Percentiles rank a stretch among this genome's conserved stretches.
These are phyloP conservation scores for Tylopilus intermedius DNA, from an alignment of 768 basidiomycete species.

Conservation along the genomic window DNA sequence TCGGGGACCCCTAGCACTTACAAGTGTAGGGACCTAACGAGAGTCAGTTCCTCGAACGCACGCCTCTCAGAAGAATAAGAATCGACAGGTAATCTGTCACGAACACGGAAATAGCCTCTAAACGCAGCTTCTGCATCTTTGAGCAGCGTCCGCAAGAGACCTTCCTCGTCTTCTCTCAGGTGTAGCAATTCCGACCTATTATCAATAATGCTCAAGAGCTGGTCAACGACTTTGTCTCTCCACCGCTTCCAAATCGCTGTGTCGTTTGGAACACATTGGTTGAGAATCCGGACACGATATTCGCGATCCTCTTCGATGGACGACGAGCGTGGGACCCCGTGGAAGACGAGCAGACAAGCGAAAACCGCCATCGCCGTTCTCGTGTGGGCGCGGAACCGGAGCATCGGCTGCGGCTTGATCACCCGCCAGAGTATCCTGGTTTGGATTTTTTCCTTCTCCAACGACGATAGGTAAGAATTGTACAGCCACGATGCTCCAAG, in stretches of 20 bases:
- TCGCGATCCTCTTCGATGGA: background rate
- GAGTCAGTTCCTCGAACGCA: too few species aligned
- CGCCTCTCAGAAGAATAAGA: background rate
- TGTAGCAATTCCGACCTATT: background rate
- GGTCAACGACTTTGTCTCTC: conserved; percentile 18
- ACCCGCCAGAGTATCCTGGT: conserved; percentile 9
- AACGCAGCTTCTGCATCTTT: conserved; percentile 18
- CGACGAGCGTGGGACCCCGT: background rate
- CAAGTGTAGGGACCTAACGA: too few species aligned
- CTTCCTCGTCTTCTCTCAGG: background rate
- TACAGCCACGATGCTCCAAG: too few species aligned
- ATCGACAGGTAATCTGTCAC: background rate
- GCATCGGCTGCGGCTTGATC: conserved; percentile 8
- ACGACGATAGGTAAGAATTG: conserved; percentile 18
- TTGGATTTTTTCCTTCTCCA: conserved; percentile 31
- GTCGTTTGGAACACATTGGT: conserved; percentile 18
- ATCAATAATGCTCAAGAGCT: conserved; percentile 7
- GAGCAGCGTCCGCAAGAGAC: conserved; percentile 10
- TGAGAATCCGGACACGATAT: conserved; percentile 9
- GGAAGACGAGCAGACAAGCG: conserved; percentile 21
- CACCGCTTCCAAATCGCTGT: conserved; percentile 23
- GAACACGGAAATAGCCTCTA: conserved; percentile 4
- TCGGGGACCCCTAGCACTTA: too few species aligned
- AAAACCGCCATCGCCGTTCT: conserved; percentile 24
- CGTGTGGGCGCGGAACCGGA: conserved; percentile 13